phyloP scores from a whole-genome alignment of 2,329 filamentous ascomycete species.

The Trichothecium sympodiale region DNA sequence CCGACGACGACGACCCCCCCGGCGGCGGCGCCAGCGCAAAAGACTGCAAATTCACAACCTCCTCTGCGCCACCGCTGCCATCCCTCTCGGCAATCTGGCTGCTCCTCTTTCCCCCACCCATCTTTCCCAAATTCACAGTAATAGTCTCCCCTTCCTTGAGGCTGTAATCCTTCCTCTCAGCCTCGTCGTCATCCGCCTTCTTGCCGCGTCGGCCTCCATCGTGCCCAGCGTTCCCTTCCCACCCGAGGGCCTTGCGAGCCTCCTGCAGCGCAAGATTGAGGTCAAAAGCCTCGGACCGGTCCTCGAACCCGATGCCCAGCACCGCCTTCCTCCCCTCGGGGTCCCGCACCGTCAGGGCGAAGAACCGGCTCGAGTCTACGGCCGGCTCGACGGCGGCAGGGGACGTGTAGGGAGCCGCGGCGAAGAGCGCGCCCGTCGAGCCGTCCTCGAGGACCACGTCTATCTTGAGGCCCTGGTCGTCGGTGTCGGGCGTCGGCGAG shows the following conservation, averaged over 20 bases:
- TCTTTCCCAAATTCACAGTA: slow-evolving; percentile 60
- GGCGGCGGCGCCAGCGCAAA: slow-evolving; percentile 71
- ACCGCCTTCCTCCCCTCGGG: slow-evolving; percentile 65
- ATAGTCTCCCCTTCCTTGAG: slow-evolving; percentile 87
- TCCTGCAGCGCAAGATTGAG: slow-evolving; percentile 74
- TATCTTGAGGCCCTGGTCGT: slow-evolving; percentile 49
- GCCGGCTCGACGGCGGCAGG: slow-evolving; percentile 62
- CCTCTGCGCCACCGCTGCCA: slow-evolving; percentile 4
- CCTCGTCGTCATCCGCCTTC: slow-evolving; percentile 20
- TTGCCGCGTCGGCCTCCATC: background rate
- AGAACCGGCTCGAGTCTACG: slow-evolving; percentile 72
- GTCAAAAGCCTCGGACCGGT: slow-evolving; percentile 76
- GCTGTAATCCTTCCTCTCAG: slow-evolving; percentile 55
- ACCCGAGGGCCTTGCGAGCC: slow-evolving; percentile 56
- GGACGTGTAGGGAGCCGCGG: slow-evolving; percentile 67
- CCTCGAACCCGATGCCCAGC: slow-evolving; percentile 78
- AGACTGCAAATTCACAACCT: slow-evolving; percentile 26
- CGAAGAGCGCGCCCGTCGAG: slow-evolving; percentile 63
- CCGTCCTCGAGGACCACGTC: slow-evolving; percentile 74
- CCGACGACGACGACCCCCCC: slow-evolving; percentile 20
- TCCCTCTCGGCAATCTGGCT: slow-evolving; percentile 13
- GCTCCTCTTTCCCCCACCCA: slow-evolving; percentile 38
- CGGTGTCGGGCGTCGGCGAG: slow-evolving; percentile 10
- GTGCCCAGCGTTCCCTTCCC: slow-evolving; percentile 27
- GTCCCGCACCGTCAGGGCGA: slow-evolving; percentile 70